Evolutionary conservation across 805 yeast species (phyloP), one percentile per base, ranked within the genome.

Genomic region (Isabelozyma heimii): DNA sequence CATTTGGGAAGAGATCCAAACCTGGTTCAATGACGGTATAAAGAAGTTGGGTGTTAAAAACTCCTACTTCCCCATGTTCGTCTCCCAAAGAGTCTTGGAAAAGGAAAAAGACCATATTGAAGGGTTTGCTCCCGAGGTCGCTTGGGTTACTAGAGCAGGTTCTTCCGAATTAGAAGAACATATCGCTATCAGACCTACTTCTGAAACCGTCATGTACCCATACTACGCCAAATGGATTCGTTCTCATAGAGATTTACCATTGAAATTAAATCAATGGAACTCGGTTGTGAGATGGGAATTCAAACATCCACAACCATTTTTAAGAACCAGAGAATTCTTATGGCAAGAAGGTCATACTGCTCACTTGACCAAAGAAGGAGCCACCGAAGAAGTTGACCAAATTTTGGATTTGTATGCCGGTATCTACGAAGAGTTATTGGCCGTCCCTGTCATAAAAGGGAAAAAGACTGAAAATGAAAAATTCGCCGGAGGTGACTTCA

Each of bases 261-360:
- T 94, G 73, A 89, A 88, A 64, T 81, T 94, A 65, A 94, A 94
- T 79, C 99, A 94, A 76, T 94, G 99, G 99, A 95, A 95, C 77
- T 91, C 97, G 15, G 99, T 94, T 42, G 99, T 94, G 45, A 87
- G 99, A 79, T 94, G 99, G 99, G 99, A 94, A 76, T 94, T 94
- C 77, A 94, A 94, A 79, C 98, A 94, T 72, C 99, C 99, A 50
- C 99, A 94, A 76, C 99, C 99, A 45, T 94, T 94, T 73, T 76
- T 94, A 67, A 88, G 99, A 82, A 95, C 99, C 12, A 87, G 99
- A 77, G 99, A 94, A 75, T 94, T 94, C 76, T 79, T 94, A 71
- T 94, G 99, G 99, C 99, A 94, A 77, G 99, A 94, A 77, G 99
- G 99, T 61, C 99, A 94, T 77, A 94, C 99, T 45, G 99, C 97